phyloP scores from a whole-genome alignment of 1,139 yeast genomes.

The Pichia sp. region DNA sequence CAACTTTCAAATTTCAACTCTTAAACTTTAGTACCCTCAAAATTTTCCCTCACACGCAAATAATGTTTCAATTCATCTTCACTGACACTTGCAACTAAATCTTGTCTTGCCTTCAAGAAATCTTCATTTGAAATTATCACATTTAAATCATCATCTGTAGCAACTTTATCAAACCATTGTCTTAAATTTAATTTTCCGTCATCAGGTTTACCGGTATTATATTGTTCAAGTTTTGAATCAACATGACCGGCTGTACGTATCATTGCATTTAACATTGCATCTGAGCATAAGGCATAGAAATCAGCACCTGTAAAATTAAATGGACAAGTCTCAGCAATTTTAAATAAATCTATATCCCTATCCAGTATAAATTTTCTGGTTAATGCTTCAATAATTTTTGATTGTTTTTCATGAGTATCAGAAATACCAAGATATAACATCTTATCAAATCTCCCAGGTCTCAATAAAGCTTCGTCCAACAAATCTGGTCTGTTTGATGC shows the following conservation, averaged over 20 bases:
- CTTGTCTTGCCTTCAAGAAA: slow-evolving; percentile 65
- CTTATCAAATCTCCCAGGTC: slow-evolving; percentile 96
- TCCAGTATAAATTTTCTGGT: slow-evolving; percentile 74
- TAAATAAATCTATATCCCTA: slow-evolving; percentile 50
- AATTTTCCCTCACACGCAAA: slow-evolving; percentile 64
- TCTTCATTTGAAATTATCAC: slow-evolving; percentile 69
- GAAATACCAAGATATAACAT: slow-evolving; percentile 90
- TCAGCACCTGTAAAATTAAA: slow-evolving; percentile 96
- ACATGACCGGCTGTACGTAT: slow-evolving; percentile 75
- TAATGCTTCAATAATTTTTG: slow-evolving; percentile 77
- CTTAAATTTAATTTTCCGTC: slow-evolving; percentile 45
- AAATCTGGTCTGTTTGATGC: slow-evolving; percentile 96
- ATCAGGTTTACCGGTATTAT: slow-evolving; percentile 39
- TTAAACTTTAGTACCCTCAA: slow-evolving; percentile 43
- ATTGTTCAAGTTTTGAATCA: slow-evolving; percentile 54
- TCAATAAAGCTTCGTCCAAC: slow-evolving; percentile 82
- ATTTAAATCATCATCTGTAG: slow-evolving; percentile 57
- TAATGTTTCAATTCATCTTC: slow-evolving; percentile 83
- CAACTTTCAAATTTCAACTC: neutral
- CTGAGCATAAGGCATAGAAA: slow-evolving; percentile 91
- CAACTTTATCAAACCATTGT: slow-evolving; percentile 89
- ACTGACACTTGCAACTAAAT: slow-evolving; percentile 78
- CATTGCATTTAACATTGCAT: slow-evolving; percentile 94
- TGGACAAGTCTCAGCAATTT: slow-evolving; percentile 69
- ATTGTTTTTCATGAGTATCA: slow-evolving; percentile 84